Base-by-base conservation (phyloP, 345 rosid genomes). In the Moricandia moricandioides region DNA sequence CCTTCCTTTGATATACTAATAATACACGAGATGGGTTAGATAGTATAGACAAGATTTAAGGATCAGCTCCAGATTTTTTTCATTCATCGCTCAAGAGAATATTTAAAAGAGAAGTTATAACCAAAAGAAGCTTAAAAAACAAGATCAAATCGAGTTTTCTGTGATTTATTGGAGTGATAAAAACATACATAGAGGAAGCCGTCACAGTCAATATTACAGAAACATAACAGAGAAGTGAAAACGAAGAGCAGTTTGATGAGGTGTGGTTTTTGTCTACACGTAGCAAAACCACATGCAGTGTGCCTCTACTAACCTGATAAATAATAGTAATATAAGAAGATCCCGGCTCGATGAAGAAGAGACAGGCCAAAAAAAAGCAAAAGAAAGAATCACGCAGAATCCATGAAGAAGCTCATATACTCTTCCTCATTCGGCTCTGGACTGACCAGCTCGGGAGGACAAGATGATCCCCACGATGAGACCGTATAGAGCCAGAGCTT, bases 381-480 rank as follows among this genome's bases (percentile, higher is more conserved):
- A 70, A 47, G 60, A 76, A 70, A 63, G 66, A 77, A 76, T 76
- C 79, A 62, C 21, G 59, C 54, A 1, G 65, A 30, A 29, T 56
- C 55, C 61, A 71, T 4, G 58, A 71, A 30, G 73, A 24, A 12
- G 0, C 6, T 6, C 35, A 17, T 39, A 18, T 39, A 21, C 65
- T 78, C 63, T 52, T 62, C 83, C 83, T 87, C 74, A 92, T 1
- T 90, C 96, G 16, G 94, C 97, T 85, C 96, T 87, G 47, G 97
- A 90, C 76, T 92, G 97, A 63, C 97, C 97, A 67, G 96, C 96
- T 55, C 97, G 90, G 67, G 96, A 92, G 35, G 97, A 92, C 85
- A 92, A 84, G 81, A 92, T 92, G 88, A 92, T 92, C 59, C 97
- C 96, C 2, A 90, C 92, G 30, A 92, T 92, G 56, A 89, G 92